Evolutionary conservation across 208 protist genomes (phyloP).

Genomic region (Vickermania spadyakhi): DNA sequence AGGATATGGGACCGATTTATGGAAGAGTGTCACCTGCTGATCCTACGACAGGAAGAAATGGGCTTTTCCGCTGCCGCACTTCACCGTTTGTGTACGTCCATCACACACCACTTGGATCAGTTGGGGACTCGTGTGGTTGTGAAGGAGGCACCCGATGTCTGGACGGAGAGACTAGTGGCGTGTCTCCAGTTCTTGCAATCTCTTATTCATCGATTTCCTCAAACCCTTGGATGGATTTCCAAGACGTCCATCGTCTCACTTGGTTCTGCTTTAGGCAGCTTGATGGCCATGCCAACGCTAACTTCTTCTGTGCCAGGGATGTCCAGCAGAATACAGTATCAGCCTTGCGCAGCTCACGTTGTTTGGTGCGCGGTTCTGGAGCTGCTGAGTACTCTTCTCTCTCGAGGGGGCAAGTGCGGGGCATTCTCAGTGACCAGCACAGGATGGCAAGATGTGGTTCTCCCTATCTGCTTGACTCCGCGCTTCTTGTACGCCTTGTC

Average conservation of each 20-base stretch:
- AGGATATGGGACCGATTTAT: background rate
- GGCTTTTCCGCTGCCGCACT: background rate
- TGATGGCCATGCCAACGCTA: background rate
- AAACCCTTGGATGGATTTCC: background rate
- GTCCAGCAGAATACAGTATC: background rate
- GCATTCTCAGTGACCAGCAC: background rate
- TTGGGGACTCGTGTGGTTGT: background rate
- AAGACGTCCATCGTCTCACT: background rate
- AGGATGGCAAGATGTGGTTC: constrained; percentile 12
- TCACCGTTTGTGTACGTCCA: background rate
- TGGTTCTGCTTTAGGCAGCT: background rate
- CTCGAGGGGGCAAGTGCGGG: background rate
- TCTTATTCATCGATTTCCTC: background rate
- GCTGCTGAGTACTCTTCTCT: constrained; percentile 12
- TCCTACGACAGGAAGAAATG: background rate
- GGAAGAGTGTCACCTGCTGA: background rate
- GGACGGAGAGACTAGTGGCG: background rate
- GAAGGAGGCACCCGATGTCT: background rate
- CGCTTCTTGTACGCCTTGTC: constrained; percentile 20
- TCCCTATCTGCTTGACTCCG: constrained; percentile 12
- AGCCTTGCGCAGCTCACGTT: constrained; percentile 12
- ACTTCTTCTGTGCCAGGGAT: background rate
- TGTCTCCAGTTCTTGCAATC: background rate
- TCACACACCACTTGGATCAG: background rate
- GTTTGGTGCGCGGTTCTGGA: constrained; percentile 19